Base-by-base conservation (phyloP, 495 filamentous ascomycete species). In the Aspergillus hancockii region DNA sequence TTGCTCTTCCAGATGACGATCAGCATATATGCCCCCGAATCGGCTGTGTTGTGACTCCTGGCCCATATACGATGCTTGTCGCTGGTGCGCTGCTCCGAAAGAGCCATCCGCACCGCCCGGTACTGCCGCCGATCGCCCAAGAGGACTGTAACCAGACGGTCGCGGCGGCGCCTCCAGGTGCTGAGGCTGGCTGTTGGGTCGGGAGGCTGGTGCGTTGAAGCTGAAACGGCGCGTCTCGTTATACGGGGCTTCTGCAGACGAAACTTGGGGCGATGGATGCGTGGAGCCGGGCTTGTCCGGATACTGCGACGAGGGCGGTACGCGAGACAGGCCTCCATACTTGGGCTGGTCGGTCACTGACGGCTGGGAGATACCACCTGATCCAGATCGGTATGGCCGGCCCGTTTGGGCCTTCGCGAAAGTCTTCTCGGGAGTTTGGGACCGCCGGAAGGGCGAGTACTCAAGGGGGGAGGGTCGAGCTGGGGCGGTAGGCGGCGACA, bases 391-490 rank as follows among this genome's bases (percentile, higher is more conserved):
- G 49, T 76, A 81, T 0, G 74, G 67, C 10, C 78, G 73, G 28
- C 63, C 66, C 13, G 68, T 56, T 49, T 64, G 67, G 10, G 58
- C 64, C 61, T 71, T 78, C 8, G 71, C 66, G 57, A 66, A 75
- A 14, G 68, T 75, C 55, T 85, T 84, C 30, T 92, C 89, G 9
- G 90, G 90, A 2, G 90, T 93, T 63, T 90, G 85, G 3, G 90
- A 88, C 41, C 88, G 82, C 41, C 86, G 85, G 62, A 85, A 87
- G 8, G 80, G 67, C 5, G 76, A 74, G 67, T 90, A 86, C 14
- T 91, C 87, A 54, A 75, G 69, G 57, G 75, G 79, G 62, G 69
- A 81, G 61, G 70, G 72, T 56, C 74, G 63, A 34, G 76, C 63
- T 32, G 74, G 76, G 28, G 73, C 75, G 22, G 75, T 75, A 2